A percentile compares a stretch with the other conserved stretches of the same genome.
Evolutionary conservation across 495 filamentous ascomycete genomes (phyloP).

Genomic region (Xylaria nigripes): DNA sequence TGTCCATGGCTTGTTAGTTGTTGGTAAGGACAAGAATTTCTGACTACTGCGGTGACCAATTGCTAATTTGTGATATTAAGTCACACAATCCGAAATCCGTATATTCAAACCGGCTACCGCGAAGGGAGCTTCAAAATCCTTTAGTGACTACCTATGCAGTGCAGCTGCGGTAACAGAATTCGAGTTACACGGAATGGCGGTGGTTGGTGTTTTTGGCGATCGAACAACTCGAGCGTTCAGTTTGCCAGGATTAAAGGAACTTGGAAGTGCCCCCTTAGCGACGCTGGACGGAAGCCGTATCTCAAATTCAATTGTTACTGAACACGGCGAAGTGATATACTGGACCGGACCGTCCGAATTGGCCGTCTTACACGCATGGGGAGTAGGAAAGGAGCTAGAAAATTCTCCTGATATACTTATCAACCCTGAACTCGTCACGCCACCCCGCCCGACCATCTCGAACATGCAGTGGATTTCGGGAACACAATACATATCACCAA

Average conservation of each 20-base stretch:
- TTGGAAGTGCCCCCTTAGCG: constrained; percentile 55
- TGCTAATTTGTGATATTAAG: constrained; percentile 24
- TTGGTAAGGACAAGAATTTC: constrained; percentile 30
- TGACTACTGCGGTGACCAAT: background rate
- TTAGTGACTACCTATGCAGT: constrained; percentile 74
- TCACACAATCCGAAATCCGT: constrained; percentile 64
- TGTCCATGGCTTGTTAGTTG: constrained; percentile 60
- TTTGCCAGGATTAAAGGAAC: constrained; percentile 77
- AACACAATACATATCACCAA: constrained; percentile 79
- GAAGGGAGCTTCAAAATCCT: constrained; percentile 83
- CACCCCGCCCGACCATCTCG: constrained; percentile 86
- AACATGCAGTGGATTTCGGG: constrained; percentile 95
- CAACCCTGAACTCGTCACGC: constrained; percentile 62
- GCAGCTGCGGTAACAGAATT: constrained; percentile 65
- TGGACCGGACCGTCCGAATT: constrained; percentile 90
- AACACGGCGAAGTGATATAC: constrained; percentile 69
- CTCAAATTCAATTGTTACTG: constrained; percentile 56
- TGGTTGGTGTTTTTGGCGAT: constrained; percentile 78
- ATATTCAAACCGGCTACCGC: constrained; percentile 77
- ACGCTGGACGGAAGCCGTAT: constrained; percentile 68
- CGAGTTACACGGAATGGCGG: constrained; percentile 62
- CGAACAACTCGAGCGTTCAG: constrained; percentile 70
- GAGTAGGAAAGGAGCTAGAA: constrained; percentile 50
- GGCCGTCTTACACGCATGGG: constrained; percentile 72
- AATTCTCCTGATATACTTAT: constrained; percentile 61